Evolutionary conservation across 495 filamentous ascomycete genomes (phyloP).

Genomic region (Hypomontagnella submonticulosa): DNA sequence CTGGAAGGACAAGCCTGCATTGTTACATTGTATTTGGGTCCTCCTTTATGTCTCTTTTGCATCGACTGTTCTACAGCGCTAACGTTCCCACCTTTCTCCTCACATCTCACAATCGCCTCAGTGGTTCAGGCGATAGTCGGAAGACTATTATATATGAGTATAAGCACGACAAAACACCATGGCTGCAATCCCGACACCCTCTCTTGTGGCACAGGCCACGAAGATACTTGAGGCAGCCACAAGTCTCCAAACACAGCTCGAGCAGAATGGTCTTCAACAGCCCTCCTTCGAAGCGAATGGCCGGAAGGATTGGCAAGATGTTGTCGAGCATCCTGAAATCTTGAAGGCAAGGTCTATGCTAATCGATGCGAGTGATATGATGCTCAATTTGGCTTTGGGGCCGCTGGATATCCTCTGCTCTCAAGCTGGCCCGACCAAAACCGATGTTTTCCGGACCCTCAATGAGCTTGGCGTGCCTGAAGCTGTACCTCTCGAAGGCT

Average conservation of each 20-base stretch:
- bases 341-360: slow-evolving; percentile 10
- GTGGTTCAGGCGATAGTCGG: too few species aligned
- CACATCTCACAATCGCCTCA: too few species aligned
- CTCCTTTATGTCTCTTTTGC: too few species aligned
- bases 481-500: slow-evolving; percentile 6
- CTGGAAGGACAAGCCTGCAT: too few species aligned
- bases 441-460: slow-evolving; percentile 9
- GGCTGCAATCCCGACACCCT: slow-evolving; percentile 15
- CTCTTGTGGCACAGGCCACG: slow-evolving; percentile 4
- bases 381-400: slow-evolving; percentile 16
- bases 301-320: slow-evolving; percentile 17
- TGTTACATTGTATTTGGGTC: too few species aligned
- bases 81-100: too few species aligned
- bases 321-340: slow-evolving; percentile 4
- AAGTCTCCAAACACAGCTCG: slow-evolving; percentile 11
- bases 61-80: too few species aligned
- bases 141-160: not conserved
- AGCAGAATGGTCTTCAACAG: slow-evolving; percentile 11
- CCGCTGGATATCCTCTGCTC: slow-evolving; percentile 8
- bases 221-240: slow-evolving; percentile 9
- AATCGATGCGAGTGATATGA: slow-evolving; percentile 14
- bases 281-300: slow-evolving; percentile 15
- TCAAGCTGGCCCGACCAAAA: slow-evolving; percentile 4
- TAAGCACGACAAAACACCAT: not conserved
- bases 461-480: slow-evolving; percentile 9